These are phyloP conservation scores for Sabuloglossum arenarium DNA, from an alignment of 495 filamentous ascomycete species.

Conservation along the genomic window DNA sequence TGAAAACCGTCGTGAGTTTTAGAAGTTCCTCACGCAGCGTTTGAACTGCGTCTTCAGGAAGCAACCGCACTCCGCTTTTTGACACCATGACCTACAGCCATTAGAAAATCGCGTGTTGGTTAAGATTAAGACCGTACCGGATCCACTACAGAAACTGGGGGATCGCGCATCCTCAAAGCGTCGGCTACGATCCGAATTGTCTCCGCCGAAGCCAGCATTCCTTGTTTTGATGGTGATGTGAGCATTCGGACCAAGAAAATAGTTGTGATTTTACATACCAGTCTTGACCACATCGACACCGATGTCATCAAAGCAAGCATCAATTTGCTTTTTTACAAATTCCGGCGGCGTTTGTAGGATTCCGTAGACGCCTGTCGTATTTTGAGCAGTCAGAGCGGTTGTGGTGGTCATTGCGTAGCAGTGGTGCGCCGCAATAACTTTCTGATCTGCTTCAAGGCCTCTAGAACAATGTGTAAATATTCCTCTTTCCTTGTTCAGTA, in stretches of 20 bases:
- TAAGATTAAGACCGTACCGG: background rate
- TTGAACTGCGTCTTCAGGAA: too few relatives aligned
- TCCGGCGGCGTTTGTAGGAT: constrained; percentile 61
- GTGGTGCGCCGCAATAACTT: constrained; percentile 75
- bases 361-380: constrained; percentile 62
- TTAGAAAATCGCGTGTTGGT: background rate
- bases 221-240: constrained; percentile 24
- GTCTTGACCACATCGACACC: constrained; percentile 81
- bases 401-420: constrained; percentile 96
- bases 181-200: constrained; percentile 58
- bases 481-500: background rate
- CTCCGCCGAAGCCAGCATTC: constrained; percentile 71
- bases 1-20: constrained; percentile 60
- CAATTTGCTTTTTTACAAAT: constrained; percentile 70
- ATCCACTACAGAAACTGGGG: background rate
- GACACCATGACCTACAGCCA: background rate
- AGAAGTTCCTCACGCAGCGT: constrained; percentile 44
- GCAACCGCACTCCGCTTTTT: too few relatives aligned
- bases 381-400: constrained; percentile 86
- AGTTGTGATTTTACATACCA: constrained; percentile 27
- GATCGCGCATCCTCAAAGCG: constrained; percentile 30
- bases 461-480: constrained; percentile 20
- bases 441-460: constrained; percentile 93
- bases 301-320: constrained; percentile 63
- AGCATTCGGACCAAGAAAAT: background rate